A percentile compares a stretch with the other conserved stretches of the same genome.
Evolutionary conservation across 768 basidiomycete genomes (phyloP).

Genomic region (Epithele typhae): DNA sequence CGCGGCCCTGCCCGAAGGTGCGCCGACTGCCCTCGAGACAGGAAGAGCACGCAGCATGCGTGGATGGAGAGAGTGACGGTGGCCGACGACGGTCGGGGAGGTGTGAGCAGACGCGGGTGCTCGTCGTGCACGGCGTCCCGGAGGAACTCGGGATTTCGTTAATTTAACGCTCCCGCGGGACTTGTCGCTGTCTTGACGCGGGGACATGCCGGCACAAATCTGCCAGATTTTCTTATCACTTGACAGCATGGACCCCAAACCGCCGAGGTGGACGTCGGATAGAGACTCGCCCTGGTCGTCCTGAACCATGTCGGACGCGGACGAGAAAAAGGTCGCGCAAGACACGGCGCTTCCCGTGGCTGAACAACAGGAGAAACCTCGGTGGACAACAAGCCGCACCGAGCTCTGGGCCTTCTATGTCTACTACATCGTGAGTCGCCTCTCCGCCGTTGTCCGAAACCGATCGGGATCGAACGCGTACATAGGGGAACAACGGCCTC

Average conservation of each 20-base stretch:
- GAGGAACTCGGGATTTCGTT: constrained; percentile 15
- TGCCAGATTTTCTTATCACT: too few species aligned
- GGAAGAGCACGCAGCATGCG: constrained; percentile 53
- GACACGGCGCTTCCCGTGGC: constrained; percentile 4
- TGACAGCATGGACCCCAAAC: too few species aligned
- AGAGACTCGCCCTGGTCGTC: constrained; percentile 5
- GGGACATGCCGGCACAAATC: too few species aligned
- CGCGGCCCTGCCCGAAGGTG: constrained; percentile 38
- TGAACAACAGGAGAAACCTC: neutral
- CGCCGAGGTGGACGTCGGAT: neutral
- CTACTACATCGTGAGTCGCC: constrained; percentile 24
- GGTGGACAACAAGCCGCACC: constrained; percentile 37
- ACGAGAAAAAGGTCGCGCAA: constrained; percentile 1
- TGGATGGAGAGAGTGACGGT: constrained; percentile 9
- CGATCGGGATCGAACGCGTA: neutral
- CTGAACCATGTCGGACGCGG: constrained; percentile 11
- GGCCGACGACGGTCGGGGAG: constrained; percentile 17
- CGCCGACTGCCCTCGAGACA: constrained; percentile 48
- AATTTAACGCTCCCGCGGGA: neutral
- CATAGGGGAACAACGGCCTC: constrained; percentile 60
- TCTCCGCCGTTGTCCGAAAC: neutral
- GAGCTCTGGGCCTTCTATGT: constrained; percentile 35
- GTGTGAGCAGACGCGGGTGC: constrained; percentile 15
- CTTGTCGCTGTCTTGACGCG: too few species aligned
- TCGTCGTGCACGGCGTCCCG: constrained; percentile 4